A percentile compares a stretch with the other conserved stretches of the same genome.
phyloP scores from a whole-genome alignment of 495 filamentous ascomycete genomes.

The Jackrogersella minutella region DNA sequence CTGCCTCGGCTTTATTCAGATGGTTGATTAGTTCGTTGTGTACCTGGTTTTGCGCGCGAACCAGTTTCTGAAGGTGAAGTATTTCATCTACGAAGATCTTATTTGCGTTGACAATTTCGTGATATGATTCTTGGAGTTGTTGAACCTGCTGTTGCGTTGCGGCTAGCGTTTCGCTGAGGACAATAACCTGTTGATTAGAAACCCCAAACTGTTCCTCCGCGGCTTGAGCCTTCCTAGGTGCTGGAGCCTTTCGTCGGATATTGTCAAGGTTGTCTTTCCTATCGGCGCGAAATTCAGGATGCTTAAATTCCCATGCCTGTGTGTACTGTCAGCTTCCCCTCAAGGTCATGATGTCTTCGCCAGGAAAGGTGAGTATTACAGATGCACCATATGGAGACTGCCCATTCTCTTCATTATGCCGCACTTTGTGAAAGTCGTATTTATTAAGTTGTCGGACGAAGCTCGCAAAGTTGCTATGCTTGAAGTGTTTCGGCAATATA shows the following conservation, averaged over 20 bases:
- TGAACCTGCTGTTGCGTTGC: conserved; percentile 94
- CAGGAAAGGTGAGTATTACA: conserved; percentile 61
- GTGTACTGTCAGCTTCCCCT: conserved; percentile 35
- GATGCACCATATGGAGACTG: conserved; percentile 90
- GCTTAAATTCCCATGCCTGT: conserved; percentile 97
- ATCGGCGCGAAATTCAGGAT: conserved; percentile 94
- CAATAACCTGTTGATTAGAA: conserved; percentile 80
- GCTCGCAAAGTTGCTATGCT: conserved; percentile 99
- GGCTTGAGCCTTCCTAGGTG: conserved; percentile 77
- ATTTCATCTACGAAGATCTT: conserved; percentile 87
- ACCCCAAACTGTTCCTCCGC: conserved; percentile 78
- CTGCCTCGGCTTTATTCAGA: conserved; percentile 56
- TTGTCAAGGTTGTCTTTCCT: conserved; percentile 97
- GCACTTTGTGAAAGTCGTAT: conserved; percentile 99
- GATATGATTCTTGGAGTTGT: conserved; percentile 82
- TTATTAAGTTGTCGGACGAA: conserved; percentile 99
- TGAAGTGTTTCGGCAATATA: conserved; percentile 98
- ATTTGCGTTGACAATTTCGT: conserved; percentile 84
- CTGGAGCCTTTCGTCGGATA: conserved; percentile 94
- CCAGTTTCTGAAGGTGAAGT: conserved; percentile 85
- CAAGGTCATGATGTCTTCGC: background rate
- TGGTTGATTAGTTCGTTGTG: conserved; percentile 60
- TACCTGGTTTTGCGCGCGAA: conserved; percentile 72
- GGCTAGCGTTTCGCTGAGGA: conserved; percentile 84
- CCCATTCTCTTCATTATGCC: conserved; percentile 93